Evolutionary conservation across 2,329 filamentous ascomycete species (phyloP).

Genomic region (Aspergillus hortae): DNA sequence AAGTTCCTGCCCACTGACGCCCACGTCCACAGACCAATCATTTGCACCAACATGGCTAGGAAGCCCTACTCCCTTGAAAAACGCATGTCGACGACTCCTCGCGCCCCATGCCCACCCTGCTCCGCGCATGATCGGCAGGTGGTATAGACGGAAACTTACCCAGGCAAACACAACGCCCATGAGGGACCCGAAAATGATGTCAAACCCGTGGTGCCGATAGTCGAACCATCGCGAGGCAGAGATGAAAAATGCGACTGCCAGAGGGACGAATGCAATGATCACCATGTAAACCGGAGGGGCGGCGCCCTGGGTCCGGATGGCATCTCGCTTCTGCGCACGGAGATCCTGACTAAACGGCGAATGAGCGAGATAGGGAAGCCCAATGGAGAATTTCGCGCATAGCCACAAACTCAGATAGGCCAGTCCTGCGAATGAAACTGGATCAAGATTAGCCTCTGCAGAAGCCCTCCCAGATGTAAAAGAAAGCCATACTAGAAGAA

Average conservation of each 20-base stretch:
- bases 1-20: constrained; percentile 3
- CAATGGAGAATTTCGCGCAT: constrained; percentile 55
- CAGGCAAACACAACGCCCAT: constrained; percentile 70
- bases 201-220: constrained; percentile 88
- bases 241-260: constrained; percentile 74
- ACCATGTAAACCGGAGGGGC: constrained; percentile 80
- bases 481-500: constrained; percentile 54
- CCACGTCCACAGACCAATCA: constrained; percentile 18
- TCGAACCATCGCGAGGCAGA: constrained; percentile 83
- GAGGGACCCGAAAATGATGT: constrained; percentile 79
- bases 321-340: constrained; percentile 28
- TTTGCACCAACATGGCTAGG: constrained; percentile 29
- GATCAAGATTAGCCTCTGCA: constrained; percentile 2
- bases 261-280: constrained; percentile 65
- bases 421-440: constrained; percentile 70
- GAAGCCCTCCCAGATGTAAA: not conserved
- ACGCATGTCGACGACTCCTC: constrained; percentile 67
- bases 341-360: constrained; percentile 23
- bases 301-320: constrained; percentile 69
- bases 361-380: constrained; percentile 40
- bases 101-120: constrained; percentile 89
- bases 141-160: constrained; percentile 80
- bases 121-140: constrained; percentile 72
- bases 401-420: constrained; percentile 85
- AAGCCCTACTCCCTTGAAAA: constrained; percentile 40